Conservation (phyloP, 345 rosid species). For the Salix exigua region DNA sequence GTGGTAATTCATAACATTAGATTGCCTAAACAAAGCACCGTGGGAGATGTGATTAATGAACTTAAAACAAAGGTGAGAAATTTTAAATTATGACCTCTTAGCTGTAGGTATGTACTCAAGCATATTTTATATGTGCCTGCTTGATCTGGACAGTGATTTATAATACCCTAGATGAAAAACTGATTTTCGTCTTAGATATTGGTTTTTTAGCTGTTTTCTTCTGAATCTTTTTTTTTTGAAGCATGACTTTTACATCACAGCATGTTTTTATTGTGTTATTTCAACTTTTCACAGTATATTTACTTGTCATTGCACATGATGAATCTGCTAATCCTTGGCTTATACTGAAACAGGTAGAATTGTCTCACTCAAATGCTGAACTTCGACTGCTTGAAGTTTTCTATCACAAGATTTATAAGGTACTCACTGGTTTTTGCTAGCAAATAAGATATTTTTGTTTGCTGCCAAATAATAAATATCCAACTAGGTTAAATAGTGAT, state of each 20-base stretch:
- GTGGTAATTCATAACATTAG: slow-evolving; percentile 78
- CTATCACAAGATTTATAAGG: slow-evolving; percentile 95
- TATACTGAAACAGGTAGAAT: slow-evolving; percentile 66
- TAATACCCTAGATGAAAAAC: background rate
- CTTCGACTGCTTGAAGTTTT: slow-evolving; percentile 89
- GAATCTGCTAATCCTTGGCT: background rate
- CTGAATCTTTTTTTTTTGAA: background rate
- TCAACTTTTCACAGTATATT: background rate
- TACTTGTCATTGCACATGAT: background rate
- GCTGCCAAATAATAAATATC: background rate
- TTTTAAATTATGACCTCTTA: background rate
- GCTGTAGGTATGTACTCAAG: background rate
- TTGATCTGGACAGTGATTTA: background rate
- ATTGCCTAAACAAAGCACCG: slow-evolving; percentile 88
- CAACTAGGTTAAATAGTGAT: background rate
- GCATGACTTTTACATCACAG: background rate
- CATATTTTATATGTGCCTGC: background rate
- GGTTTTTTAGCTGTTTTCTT: background rate
- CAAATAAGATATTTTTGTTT: background rate
- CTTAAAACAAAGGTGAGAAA: slow-evolving; percentile 70
- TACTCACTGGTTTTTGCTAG: slow-evolving; percentile 14
- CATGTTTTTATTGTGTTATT: background rate
- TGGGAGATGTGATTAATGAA: slow-evolving; percentile 85
- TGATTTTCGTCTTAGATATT: background rate
- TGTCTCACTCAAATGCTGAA: slow-evolving; percentile 82